phyloP scores from a whole-genome alignment of 2,329 filamentous ascomycete genomes.

The Xylaria arbuscula region DNA sequence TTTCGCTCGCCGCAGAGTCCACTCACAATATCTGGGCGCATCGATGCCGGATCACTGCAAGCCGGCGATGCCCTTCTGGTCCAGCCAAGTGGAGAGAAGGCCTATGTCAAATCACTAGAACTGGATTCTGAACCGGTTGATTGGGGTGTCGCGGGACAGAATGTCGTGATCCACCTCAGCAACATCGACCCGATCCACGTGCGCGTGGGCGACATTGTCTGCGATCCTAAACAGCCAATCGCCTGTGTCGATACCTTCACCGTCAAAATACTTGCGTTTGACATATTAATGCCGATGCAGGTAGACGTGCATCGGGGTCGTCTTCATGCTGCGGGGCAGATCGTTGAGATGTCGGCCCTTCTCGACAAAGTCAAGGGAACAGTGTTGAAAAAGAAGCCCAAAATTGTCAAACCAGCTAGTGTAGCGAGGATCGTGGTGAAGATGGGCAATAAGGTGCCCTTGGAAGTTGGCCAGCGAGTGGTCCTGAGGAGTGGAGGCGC shows the following conservation, averaged over 20 bases:
- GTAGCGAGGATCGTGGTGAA: conserved; percentile 83
- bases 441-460: conserved; percentile 76
- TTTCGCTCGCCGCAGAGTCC: conserved; percentile 85
- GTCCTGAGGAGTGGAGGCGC: conserved; percentile 83
- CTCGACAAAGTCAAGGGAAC: conserved; percentile 83
- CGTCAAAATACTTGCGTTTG: conserved; percentile 88
- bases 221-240: conserved; percentile 74
- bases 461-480: conserved; percentile 83
- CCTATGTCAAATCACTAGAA: conserved; percentile 83
- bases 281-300: conserved; percentile 87
- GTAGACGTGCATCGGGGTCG: conserved; percentile 90
- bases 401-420: conserved; percentile 81
- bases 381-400: conserved; percentile 84
- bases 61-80: conserved; percentile 82
- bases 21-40: conserved; percentile 84
- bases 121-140: conserved; percentile 78
- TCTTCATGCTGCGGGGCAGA: conserved; percentile 79
- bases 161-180: conserved; percentile 82
- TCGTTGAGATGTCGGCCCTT: conserved; percentile 76
- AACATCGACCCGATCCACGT: conserved; percentile 89
- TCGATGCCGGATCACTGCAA: conserved; percentile 87
- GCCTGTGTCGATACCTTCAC: conserved; percentile 78
- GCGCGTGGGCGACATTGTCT: conserved; percentile 87
- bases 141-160: conserved; percentile 94
- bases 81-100: conserved; percentile 84